These are phyloP conservation scores for Eucalyptus paniculata DNA, from an alignment of 345 rosid species.

Conservation along the genomic window DNA sequence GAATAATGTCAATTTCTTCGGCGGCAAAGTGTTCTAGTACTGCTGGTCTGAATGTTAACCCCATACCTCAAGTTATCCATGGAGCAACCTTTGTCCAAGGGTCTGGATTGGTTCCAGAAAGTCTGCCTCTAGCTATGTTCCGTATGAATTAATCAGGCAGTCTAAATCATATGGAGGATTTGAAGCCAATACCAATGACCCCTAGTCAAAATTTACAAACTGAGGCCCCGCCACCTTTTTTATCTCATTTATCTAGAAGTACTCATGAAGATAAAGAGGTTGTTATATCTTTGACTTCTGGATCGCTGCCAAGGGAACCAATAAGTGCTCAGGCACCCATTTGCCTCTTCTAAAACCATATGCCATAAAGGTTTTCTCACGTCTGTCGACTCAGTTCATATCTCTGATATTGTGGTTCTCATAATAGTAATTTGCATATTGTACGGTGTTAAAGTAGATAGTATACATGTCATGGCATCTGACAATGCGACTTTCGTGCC, in stretches of 20 bases:
- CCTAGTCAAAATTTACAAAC: neutral
- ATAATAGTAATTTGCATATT: neutral
- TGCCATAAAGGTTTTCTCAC: neutral
- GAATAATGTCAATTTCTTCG: neutral
- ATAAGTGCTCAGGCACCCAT: neutral
- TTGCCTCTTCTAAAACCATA: neutral
- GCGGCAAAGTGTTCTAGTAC: neutral
- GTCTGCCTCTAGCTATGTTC: neutral
- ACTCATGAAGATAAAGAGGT: neutral
- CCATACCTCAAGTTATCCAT: neutral
- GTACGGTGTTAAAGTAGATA: neutral
- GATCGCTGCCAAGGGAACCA: neutral
- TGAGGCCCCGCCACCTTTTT: neutral
- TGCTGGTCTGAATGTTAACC: neutral
- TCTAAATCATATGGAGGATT: neutral
- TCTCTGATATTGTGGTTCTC: neutral
- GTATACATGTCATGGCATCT: too few species aligned
- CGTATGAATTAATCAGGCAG: neutral
- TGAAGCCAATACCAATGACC: neutral
- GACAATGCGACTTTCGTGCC: too few species aligned
- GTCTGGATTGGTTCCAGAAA: neutral
- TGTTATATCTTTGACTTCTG: neutral
- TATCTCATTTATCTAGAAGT: neutral
- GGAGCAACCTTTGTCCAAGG: neutral
- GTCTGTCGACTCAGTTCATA: neutral